Evolutionary conservation across 2,329 filamentous ascomycete genomes (phyloP), one percentile per base, ranked within the genome.

Genomic region (Clarireedia monteithiana): DNA sequence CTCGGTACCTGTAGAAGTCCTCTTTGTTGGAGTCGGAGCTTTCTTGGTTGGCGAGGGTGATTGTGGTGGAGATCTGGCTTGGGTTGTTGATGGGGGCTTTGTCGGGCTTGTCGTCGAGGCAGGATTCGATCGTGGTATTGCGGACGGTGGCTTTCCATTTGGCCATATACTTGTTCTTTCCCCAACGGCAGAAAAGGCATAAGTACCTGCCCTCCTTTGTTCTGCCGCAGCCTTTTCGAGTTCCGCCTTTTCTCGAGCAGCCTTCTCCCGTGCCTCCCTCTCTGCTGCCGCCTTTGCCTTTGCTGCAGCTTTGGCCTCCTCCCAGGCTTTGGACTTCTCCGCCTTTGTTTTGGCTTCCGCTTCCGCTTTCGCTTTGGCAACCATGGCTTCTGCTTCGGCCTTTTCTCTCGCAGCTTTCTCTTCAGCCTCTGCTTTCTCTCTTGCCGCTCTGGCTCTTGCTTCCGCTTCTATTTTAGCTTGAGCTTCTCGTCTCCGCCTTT

Each of bases 131-230:
- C 36, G 49, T 24, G 49, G 36, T 27, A 30, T 14, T n/a, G 38
- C 47, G 17, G 30, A 34, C 30, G 73, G 75, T 55, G 77, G 83
- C 60, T 76, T 78, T 62, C 79, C 83, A 64, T 79, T 82, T 5
- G 85, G 84, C 80, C 86, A 89, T 63, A 84, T 84, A 70, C 83
- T 86, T 50, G 79, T 84, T 71, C 78, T 84, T 70, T 89, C 85
- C 50, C 85, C 85, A 23, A 85, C 79, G 34, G 82, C 78, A 54
- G 79, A 82, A 70, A 75, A 85, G 56, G 83, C 82, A 64, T 86
- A 85, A n/a, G 77, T 75, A 62, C 59, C 67, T 51, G 59, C 57
- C 57, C 59, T 62, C 49, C 65, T 56, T 62, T 71, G 66, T 56
- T 69, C 61, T 20, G 50, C 57, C n/a, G 17, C 20, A 1, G 48